These are phyloP conservation scores for Capsicum baccatum DNA, from an alignment of 257 asterid genomes.

Conservation along the genomic window DNA sequence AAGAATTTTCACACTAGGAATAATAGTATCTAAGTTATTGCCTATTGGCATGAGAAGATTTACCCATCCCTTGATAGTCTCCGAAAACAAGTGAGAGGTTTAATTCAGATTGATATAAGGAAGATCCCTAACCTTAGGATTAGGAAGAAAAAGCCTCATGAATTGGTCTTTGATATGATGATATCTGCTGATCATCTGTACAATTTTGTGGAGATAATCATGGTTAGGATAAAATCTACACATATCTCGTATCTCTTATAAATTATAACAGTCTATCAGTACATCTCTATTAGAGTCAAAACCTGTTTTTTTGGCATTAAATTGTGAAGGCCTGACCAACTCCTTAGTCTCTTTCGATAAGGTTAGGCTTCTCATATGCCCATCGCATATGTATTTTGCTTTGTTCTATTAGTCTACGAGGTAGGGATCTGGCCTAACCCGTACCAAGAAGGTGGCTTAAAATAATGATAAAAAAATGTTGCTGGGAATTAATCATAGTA, in stretches of 20 bases:
- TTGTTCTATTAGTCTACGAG: neutral
- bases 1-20: neutral
- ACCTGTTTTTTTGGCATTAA: too few relatives aligned
- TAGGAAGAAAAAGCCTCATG: conserved; percentile 8
- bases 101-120: neutral
- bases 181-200: neutral
- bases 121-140: neutral
- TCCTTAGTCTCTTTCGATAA: neutral
- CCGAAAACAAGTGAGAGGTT: neutral
- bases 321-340: neutral
- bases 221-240: neutral
- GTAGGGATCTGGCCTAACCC: neutral
- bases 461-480: too few relatives aligned
- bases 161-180: neutral
- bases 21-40: neutral
- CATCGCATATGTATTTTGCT: neutral
- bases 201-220: neutral
- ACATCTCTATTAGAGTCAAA: too few relatives aligned
- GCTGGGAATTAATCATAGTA: too few relatives aligned
- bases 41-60: neutral
- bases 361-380: neutral
- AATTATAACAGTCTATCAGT: neutral
- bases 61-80: neutral
- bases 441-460: neutral
- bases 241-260: neutral